Evolutionary conservation across 1,284 basidiomycete genomes (phyloP), one percentile per base, ranked within the genome.

Genomic region (Fistulina hepatica): DNA sequence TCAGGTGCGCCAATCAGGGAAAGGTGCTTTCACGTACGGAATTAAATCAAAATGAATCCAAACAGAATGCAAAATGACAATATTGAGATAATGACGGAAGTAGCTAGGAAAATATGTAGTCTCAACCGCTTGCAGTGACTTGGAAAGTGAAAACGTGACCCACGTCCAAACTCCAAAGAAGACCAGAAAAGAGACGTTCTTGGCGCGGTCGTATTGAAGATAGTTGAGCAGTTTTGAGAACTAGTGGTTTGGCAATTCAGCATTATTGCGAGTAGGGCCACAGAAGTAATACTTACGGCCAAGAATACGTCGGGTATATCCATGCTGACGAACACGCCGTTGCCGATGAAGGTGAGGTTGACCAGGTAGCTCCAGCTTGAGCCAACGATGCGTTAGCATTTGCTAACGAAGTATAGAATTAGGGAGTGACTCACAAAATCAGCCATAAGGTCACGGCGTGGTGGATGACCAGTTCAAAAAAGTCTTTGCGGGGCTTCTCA

Each of bases 401-500:
- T 30, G 27, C 6, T 7, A 13, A n/a, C 17, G n/a, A 16, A 6
- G n/a, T n/a, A n/a, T 30, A 16, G 27, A 30, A 6, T n/a, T n/a
- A n/a, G 27, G 17, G n/a, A n/a, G 6, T 30, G 6, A 54, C 67
- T 35, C 56, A 84, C 78, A 82, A 83, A 35, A 98, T 76, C 19
- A 98, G 71, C 92, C 93, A 99, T 17, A 98, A 69, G 0, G 95
- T 97, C 36, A 98, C 91, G 33, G 92, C 52, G 57, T 99, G 95
- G 59, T 94, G 79, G 2, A 66, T 76, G 11, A 95, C 74, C 9
- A 97, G 76, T 59, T 97, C 93, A 23, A 62, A 56, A 55, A 85
- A 92, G 59, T 97, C 93, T 58, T 91, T 93, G 39, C 93, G 74
- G 0, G 93, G 93, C 55, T 94, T 95, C 58, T 97, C 93, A 12